Evolutionary conservation across 805 yeast species (phyloP).

Genomic region (Alloascoidea africana): DNA sequence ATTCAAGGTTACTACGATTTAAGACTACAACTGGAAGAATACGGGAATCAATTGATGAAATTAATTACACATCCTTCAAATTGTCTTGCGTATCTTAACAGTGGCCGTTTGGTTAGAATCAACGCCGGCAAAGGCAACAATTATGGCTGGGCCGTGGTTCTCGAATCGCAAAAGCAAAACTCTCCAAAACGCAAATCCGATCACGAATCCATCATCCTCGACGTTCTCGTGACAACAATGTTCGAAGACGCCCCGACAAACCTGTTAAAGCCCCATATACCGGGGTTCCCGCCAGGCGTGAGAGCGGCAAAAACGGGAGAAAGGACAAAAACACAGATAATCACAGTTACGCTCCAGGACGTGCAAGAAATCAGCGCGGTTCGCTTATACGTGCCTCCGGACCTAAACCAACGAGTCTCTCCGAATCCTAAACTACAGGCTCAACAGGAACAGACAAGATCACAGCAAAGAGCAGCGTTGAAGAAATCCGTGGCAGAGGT

Average conservation of each 20-base stretch:
- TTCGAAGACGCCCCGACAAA: too few species aligned
- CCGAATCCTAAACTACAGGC: slow-evolving; percentile 12
- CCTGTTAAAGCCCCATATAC: too few species aligned
- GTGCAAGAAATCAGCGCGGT: slow-evolving; percentile 64
- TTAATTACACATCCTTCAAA: slow-evolving; percentile 73
- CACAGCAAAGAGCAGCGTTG: slow-evolving; percentile 44
- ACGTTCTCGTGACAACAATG: slow-evolving; percentile 80
- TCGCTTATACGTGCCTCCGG: slow-evolving; percentile 62
- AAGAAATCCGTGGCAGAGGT: slow-evolving; percentile 69
- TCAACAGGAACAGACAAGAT: too few species aligned
- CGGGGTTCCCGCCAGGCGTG: too few species aligned
- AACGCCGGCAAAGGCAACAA: too few species aligned
- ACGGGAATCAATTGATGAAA: background rate
- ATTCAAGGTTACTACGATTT: slow-evolving; percentile 29
- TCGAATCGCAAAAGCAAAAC: slow-evolving; percentile 56
- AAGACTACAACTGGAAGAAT: background rate
- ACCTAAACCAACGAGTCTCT: slow-evolving; percentile 33
- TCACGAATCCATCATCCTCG: slow-evolving; percentile 81
- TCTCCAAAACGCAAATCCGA: slow-evolving; percentile 41
- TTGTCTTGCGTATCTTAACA: slow-evolving; percentile 58
- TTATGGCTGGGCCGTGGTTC: slow-evolving; percentile 96
- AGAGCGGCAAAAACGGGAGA: too few species aligned
- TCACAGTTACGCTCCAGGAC: slow-evolving; percentile 75
- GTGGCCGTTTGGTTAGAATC: too few species aligned
- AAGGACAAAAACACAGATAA: slow-evolving; percentile 53